Percentiles rank a stretch among this genome's conserved stretches.
phyloP scores from a whole-genome alignment of 2,329 filamentous ascomycete genomes.

The Endoconidiophora laricicola region DNA sequence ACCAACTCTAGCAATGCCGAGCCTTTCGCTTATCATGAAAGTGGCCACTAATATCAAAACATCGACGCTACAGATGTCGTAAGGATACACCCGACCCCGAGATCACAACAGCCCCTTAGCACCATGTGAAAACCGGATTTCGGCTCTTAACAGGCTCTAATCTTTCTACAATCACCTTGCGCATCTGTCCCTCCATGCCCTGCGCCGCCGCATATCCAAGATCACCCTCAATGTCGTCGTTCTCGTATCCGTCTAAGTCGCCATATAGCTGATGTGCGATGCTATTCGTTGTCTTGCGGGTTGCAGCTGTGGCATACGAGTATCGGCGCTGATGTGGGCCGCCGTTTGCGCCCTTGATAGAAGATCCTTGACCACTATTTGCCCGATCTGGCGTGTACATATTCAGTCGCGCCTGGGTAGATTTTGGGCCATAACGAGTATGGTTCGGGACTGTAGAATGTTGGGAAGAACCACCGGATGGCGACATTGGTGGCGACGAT shows the following conservation, averaged over 20 bases:
- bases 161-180: conserved; percentile 92
- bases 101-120: conserved; percentile 31
- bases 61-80: neutral
- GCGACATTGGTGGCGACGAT: conserved; percentile 18
- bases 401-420: conserved; percentile 24
- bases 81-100: neutral
- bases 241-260: conserved; percentile 42
- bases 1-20: too few species aligned
- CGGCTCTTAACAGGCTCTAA: conserved; percentile 89
- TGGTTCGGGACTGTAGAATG: conserved; percentile 7
- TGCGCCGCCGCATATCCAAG: conserved; percentile 87
- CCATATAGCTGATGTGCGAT: conserved; percentile 38
- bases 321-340: conserved; percentile 28
- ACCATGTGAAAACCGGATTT: conserved; percentile 96
- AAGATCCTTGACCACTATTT: neutral
- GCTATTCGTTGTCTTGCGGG: conserved; percentile 30
- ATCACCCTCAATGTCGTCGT: conserved; percentile 77
- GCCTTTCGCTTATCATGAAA: too few species aligned
- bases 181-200: conserved; percentile 77
- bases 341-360: neutral
- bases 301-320: conserved; percentile 34
- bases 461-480: neutral
- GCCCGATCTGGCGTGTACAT: conserved; percentile 29
- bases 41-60: neutral
- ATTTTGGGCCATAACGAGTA: conserved; percentile 21